These are phyloP conservation scores for Bauhinia variegata DNA, from an alignment of 306 rosid species.

Conservation along the genomic window DNA sequence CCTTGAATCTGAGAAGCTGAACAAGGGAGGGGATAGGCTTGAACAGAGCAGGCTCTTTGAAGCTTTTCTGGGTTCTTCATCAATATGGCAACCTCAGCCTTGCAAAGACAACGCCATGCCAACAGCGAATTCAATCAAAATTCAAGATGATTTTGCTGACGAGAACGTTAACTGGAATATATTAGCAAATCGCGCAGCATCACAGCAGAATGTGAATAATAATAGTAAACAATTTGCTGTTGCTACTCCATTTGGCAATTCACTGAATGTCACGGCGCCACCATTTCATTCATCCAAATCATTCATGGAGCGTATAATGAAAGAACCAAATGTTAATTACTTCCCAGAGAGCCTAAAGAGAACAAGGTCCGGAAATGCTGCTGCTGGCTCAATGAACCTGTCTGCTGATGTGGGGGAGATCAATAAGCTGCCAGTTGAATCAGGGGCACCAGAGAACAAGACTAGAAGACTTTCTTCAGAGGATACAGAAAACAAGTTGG, in stretches of 20 bases:
- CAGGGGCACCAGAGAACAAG: conserved; percentile 59
- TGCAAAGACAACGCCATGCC: conserved; percentile 73
- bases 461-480: conserved; percentile 63
- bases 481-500: conserved; percentile 44
- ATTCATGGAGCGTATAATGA: conserved; percentile 36
- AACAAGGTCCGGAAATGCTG: conserved; percentile 83
- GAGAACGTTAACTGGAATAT: conserved; percentile 69
- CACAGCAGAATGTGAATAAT: conserved; percentile 38
- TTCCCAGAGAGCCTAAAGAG: conserved; percentile 75
- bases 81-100: conserved; percentile 99
- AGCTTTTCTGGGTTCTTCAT: conserved; percentile 90
- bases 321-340: conserved; percentile 44
- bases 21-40: conserved; percentile 68
- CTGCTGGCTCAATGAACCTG: conserved; percentile 57
- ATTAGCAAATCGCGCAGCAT: conserved; percentile 26
- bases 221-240: conserved; percentile 28
- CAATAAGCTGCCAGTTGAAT: conserved; percentile 34
- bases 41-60: conserved; percentile 92
- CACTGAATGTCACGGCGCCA: conserved; percentile 75
- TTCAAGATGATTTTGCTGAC: conserved; percentile 61
- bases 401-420: conserved; percentile 36
- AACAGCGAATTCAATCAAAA: conserved; percentile 28
- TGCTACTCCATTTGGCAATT: conserved; percentile 41
- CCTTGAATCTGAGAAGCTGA: conserved; percentile 87
- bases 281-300: conserved; percentile 73